phyloP scores from a whole-genome alignment of 1,284 basidiomycete genomes.

The Taiwanofungus camphoratus region DNA sequence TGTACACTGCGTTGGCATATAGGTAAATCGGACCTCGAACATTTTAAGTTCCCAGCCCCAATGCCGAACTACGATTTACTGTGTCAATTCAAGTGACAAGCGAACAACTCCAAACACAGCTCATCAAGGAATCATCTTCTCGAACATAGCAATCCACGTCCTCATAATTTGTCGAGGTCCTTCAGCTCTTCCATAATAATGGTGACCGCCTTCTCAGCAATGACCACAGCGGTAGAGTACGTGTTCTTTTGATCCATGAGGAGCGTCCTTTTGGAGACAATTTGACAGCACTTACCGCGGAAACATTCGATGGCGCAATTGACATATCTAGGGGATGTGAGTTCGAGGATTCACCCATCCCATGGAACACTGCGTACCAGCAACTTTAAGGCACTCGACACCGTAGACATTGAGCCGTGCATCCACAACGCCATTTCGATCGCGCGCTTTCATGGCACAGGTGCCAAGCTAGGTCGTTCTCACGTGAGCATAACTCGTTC shows the following conservation, averaged over 20 bases:
- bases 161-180: too few species aligned
- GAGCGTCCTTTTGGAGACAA: background rate
- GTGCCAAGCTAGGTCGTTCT: conserved; percentile 16
- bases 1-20: too few species aligned
- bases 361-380: conserved; percentile 20
- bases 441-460: conserved; percentile 65
- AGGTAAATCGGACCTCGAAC: too few species aligned
- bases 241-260: conserved; percentile 39
- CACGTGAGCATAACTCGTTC: background rate
- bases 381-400: conserved; percentile 57
- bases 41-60: too few species aligned
- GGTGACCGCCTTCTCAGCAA: conserved; percentile 61
- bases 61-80: too few species aligned
- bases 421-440: conserved; percentile 72
- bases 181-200: conserved; percentile 54
- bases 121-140: too few species aligned
- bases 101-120: too few species aligned
- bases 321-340: conserved; percentile 38
- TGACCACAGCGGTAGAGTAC: conserved; percentile 60
- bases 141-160: too few species aligned
- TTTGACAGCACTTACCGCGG: conserved; percentile 15
- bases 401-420: conserved; percentile 65
- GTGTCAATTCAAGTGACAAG: too few species aligned
- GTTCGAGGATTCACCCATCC: background rate
- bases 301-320: conserved; percentile 49